phyloP scores from a whole-genome alignment of 805 yeast genomes.

The Saccharomycopsis sp. region DNA sequence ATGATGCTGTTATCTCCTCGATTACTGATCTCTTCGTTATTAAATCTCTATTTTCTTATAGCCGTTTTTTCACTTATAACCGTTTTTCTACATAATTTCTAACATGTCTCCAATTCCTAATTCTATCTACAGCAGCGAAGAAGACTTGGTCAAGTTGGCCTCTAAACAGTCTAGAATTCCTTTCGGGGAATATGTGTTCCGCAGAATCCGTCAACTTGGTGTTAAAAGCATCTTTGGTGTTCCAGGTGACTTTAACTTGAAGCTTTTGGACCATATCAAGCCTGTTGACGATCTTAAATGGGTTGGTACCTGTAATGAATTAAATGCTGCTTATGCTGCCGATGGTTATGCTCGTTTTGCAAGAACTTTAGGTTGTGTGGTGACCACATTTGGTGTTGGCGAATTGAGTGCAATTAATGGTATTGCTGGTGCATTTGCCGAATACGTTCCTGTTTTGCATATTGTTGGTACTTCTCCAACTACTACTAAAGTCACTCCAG shows the following conservation, averaged over 20 bases:
- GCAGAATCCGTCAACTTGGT: constrained; percentile 46
- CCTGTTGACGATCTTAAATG: constrained; percentile 48
- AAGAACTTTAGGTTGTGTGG: constrained; percentile 55
- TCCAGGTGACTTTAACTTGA: constrained; percentile 72
- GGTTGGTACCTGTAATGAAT: constrained; percentile 84
- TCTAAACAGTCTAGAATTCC: constrained; percentile 31
- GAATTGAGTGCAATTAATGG: constrained; percentile 83
- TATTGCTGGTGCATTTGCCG: constrained; percentile 76
- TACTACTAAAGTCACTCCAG: constrained; percentile 27
- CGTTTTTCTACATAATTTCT: neutral
- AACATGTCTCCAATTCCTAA: constrained; percentile 19
- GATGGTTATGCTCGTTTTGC: constrained; percentile 79
- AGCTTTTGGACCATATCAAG: constrained; percentile 62
- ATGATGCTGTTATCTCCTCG: neutral
- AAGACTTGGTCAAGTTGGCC: neutral
- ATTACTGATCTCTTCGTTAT: neutral
- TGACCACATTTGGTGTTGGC: constrained; percentile 85
- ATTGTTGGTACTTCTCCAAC: constrained; percentile 75
- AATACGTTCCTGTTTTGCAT: constrained; percentile 71
- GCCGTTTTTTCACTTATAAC: neutral
- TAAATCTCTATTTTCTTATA: neutral
- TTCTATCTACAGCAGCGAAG: constrained; percentile 11
- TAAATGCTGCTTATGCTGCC: constrained; percentile 84
- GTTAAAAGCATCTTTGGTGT: constrained; percentile 66
- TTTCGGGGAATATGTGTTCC: constrained; percentile 60